Base-by-base conservation (phyloP, 2,329 filamentous ascomycete species). In the Graphilbum ipis-grandicollis region DNA sequence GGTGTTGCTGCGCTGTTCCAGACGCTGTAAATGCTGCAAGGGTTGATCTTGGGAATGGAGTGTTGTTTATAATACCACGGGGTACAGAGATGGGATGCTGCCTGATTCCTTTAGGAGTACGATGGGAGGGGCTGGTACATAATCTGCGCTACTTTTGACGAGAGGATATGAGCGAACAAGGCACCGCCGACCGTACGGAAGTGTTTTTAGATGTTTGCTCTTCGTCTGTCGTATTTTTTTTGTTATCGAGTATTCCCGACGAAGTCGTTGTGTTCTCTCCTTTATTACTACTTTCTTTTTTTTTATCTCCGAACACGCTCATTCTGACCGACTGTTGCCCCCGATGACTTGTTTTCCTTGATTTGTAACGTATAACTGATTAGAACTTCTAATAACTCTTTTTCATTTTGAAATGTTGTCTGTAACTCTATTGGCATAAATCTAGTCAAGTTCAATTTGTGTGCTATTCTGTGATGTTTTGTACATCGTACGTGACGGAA, bases 11-110 rank as follows among this genome's bases (percentile, higher is more conserved):
- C 53, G 34, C 38, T 70, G 40, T 59, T 61, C 38, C 63, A 68
- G 48, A 55, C 71, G 48, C 52, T 74, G 54, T 72, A 68, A 66
- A 28, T 5, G 14, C 14, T 28, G 26, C 26, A n/a, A 5, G 5
- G 21, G 10, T 6, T 44, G 31, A 43, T 37, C 42, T 36, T 29
- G 17, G 19, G 19, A 21, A 28, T 18, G 35, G 36, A 34, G 38
- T 15, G 22, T n/a, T n/a, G n/a, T n/a, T n/a, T n/a, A n/a, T n/a
- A n/a, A n/a, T n/a, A n/a, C n/a, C n/a, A n/a, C n/a, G n/a, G n/a
- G n/a, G n/a, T n/a, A n/a, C n/a, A n/a, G 17, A 13, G 9, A 13
- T 13, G 26, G 26, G 5, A 28, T 28, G 26, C 26, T n/a, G n/a
- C 26, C 14, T 9, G 26, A 13, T 7, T n/a, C 14, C 5, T 28